Conservation (phyloP, 768 basidiomycete genomes). For the Amanita muscaria region DNA sequence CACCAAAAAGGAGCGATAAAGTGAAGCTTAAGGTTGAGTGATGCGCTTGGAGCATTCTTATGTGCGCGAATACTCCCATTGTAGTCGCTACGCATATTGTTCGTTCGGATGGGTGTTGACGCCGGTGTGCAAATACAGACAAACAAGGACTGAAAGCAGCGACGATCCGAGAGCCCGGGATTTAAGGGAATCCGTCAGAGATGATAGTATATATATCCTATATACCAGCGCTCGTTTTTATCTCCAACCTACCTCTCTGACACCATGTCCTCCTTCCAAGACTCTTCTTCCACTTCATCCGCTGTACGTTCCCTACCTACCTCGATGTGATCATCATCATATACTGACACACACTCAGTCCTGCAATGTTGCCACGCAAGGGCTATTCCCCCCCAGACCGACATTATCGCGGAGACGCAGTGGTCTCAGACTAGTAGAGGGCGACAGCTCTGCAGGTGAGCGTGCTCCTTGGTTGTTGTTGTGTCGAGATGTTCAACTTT, state of each 20-base stretch:
- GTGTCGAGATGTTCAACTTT: slow-evolving; percentile 6
- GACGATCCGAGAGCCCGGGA: no score
- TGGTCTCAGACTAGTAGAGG: neutral
- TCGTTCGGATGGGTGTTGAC: no score
- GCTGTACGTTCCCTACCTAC: no score
- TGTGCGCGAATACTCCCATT: no score
- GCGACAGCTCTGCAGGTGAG: neutral
- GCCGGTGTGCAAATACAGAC: neutral
- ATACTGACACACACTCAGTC: neutral
- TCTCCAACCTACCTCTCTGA: neutral
- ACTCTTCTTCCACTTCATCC: neutral
- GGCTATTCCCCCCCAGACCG: slow-evolving; percentile 1
- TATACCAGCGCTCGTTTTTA: neutral
- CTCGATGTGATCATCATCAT: no score
- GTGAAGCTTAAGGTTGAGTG: neutral
- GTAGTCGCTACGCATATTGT: no score
- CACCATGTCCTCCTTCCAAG: neutral
- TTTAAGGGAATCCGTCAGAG: no score
- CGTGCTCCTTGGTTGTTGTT: neutral
- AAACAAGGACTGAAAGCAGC: no score
- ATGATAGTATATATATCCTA: slow-evolving; percentile 7
- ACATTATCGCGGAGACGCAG: neutral
- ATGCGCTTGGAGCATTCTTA: neutral
- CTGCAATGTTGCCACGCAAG: neutral
- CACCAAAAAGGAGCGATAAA: neutral